Conservation (phyloP, 257 asterid species). For the Primulina tabacum region DNA sequence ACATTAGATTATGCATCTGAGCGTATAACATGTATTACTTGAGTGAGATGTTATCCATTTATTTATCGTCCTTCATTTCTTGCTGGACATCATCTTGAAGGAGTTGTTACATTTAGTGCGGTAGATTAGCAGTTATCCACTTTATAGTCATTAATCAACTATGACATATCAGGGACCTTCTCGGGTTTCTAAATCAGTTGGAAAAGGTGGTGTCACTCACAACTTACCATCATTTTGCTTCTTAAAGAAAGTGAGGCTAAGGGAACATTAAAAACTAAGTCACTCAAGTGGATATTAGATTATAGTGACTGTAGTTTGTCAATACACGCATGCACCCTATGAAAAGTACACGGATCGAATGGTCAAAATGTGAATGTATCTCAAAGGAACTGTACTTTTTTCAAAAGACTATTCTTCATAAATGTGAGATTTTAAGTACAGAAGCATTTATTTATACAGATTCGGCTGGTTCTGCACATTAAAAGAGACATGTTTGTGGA, state of each 20-base stretch:
- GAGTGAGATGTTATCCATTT: slow-evolving; percentile 7
- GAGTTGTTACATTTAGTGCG: background rate
- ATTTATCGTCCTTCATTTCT: background rate
- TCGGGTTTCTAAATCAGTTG: too few relatives aligned
- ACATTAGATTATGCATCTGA: slow-evolving; percentile 7
- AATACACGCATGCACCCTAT: background rate
- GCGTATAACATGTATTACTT: background rate
- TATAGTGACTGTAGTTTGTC: too few relatives aligned
- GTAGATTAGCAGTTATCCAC: background rate
- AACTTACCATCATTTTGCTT: too few relatives aligned
- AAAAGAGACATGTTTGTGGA: background rate
- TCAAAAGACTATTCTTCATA: background rate
- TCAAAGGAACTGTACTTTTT: background rate
- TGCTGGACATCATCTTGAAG: background rate
- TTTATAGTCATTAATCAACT: background rate
- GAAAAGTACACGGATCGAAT: background rate
- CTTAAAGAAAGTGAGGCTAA: too few relatives aligned
- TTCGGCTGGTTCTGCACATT: background rate
- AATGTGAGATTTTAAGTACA: background rate
- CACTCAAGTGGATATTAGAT: too few relatives aligned
- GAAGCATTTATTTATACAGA: background rate
- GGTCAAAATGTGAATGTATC: background rate
- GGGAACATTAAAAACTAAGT: too few relatives aligned
- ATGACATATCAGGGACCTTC: too few relatives aligned
- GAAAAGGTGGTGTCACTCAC: too few relatives aligned